Percentiles rank a stretch among this genome's conserved stretches.
Evolutionary conservation across 805 yeast species (phyloP).

Genomic region (Teunomyces tritomae): DNA sequence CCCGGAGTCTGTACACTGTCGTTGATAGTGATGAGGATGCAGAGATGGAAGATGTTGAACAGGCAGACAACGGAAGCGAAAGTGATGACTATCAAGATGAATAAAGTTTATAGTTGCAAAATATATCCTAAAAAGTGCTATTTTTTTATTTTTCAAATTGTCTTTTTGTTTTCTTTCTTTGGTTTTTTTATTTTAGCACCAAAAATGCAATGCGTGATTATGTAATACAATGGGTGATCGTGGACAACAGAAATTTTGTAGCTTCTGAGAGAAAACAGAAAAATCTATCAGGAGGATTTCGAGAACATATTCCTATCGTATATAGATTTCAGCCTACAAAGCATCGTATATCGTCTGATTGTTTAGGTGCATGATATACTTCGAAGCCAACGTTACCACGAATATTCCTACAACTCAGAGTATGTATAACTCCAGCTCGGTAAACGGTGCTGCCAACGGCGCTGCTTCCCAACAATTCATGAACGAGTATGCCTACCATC

Average conservation of each 20-base stretch:
- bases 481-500: constrained; percentile 13
- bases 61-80: constrained; percentile 6
- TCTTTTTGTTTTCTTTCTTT: neutral
- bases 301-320: too few species aligned
- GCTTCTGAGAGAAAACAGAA: neutral
- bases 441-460: constrained; percentile 6
- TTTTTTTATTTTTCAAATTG: neutral
- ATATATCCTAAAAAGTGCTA: neutral
- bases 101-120: neutral
- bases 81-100: constrained; percentile 12
- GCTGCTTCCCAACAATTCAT: constrained; percentile 5
- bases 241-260: neutral
- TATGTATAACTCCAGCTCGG: constrained; percentile 7
- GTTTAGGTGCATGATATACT: constrained; percentile 13
- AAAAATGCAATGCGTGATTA: neutral
- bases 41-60: constrained; percentile 2
- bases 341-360: neutral
- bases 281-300: neutral
- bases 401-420: constrained; percentile 10
- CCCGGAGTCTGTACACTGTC: constrained; percentile 9
- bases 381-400: constrained; percentile 18
- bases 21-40: constrained; percentile 19
- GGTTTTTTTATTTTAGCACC: neutral
- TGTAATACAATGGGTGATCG: neutral
- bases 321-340: too few species aligned